A percentile compares a stretch with the other conserved stretches of the same genome.
phyloP scores from a whole-genome alignment of 176 grass and related monocot genomes.

The Oryza coarctata region DNA sequence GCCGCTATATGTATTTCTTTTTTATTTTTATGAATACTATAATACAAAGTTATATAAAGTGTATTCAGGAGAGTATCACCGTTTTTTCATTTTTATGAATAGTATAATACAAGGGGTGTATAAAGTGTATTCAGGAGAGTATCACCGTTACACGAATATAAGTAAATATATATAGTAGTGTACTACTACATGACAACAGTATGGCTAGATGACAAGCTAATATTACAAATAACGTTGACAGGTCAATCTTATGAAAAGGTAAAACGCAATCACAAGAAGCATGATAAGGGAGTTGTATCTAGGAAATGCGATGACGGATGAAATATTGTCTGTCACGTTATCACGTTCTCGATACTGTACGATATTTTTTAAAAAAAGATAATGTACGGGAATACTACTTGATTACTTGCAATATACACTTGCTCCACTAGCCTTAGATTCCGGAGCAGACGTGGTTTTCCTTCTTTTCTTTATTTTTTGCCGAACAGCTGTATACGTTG shows the following conservation, averaged over 20 bases:
- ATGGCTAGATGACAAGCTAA: background rate
- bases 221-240: background rate
- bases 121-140: too few species aligned
- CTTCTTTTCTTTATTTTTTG: background rate
- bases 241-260: background rate
- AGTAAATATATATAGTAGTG: too few species aligned
- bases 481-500: slow-evolving; percentile 22
- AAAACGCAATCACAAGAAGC: background rate
- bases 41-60: too few species aligned
- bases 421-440: background rate
- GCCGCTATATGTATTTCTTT: slow-evolving; percentile 5
- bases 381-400: too few species aligned
- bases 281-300: background rate
- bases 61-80: too few species aligned
- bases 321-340: too few species aligned
- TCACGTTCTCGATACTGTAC: too few species aligned
- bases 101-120: too few species aligned
- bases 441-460: background rate
- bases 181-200: too few species aligned
- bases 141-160: too few species aligned
- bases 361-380: too few species aligned
- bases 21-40: background rate
- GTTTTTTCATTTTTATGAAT: background rate
- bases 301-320: background rate
- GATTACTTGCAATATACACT: background rate